A percentile compares a stretch with the other conserved stretches of the same genome.
Evolutionary conservation across 2,329 filamentous ascomycete species (phyloP).

Genomic region (Pseudogymnoascus destructans): DNA sequence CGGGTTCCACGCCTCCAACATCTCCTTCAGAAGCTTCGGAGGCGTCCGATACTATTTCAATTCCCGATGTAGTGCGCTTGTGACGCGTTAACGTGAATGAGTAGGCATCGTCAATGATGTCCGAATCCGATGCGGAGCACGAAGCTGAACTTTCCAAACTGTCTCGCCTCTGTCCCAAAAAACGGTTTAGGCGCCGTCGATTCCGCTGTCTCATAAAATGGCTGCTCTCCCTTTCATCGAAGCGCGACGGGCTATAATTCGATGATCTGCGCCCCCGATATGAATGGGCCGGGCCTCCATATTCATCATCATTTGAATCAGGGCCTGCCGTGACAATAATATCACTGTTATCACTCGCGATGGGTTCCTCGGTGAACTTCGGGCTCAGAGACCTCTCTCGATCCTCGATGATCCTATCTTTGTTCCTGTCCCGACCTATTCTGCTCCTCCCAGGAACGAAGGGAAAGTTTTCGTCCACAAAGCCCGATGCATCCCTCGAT

Average conservation of each 20-base stretch:
- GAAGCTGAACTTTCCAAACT: neutral
- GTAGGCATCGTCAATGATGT: slow-evolving; percentile 5
- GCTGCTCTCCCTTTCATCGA: neutral
- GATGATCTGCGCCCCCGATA: neutral
- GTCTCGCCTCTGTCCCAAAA: neutral
- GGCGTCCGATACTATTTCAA: slow-evolving; percentile 1
- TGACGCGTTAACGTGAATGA: slow-evolving; percentile 2
- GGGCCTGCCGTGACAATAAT: slow-evolving; percentile 4
- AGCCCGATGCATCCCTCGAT: neutral
- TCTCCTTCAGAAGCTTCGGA: slow-evolving; percentile 2
- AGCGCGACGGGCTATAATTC: neutral
- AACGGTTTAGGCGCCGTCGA: neutral
- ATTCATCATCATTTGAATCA: slow-evolving; percentile 5
- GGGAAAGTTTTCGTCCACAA: neutral
- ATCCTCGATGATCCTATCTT: neutral
- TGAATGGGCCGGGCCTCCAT: neutral
- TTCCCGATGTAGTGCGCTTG: neutral
- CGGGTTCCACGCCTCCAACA: neutral
- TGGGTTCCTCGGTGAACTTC: neutral
- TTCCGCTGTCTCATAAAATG: neutral
- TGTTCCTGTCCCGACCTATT: neutral
- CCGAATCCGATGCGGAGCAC: neutral
- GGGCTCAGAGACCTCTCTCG: neutral
- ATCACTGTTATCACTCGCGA: slow-evolving; percentile 7
- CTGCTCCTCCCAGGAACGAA: neutral